Evolutionary conservation across 257 asterid species (phyloP).

Genomic region (Eustoma russellianum): DNA sequence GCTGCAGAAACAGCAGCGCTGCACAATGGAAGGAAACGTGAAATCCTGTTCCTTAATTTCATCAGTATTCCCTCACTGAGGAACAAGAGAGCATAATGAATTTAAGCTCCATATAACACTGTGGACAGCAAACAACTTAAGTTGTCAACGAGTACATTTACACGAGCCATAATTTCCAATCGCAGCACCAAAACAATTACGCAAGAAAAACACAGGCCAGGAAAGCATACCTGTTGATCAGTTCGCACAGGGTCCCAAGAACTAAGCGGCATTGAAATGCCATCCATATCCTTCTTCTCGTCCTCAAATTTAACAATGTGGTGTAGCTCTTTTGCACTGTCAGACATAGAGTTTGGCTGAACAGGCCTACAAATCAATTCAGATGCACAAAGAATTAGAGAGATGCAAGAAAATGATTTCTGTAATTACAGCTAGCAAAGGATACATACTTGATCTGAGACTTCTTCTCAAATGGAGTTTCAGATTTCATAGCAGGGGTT

Average conservation of each 20-base stretch:
- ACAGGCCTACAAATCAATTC: conserved; percentile 35
- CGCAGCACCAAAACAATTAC: neutral
- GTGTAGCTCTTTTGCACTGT: conserved; percentile 36
- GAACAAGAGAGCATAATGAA: too few relatives aligned
- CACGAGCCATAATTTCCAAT: too few relatives aligned
- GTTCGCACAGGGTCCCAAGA: conserved; percentile 35
- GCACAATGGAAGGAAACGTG: too few relatives aligned
- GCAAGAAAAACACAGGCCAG: conserved; percentile 5
- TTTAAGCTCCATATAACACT: too few relatives aligned
- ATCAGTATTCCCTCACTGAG: too few relatives aligned
- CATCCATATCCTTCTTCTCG: conserved; percentile 37
- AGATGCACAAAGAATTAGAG: conserved; percentile 9
- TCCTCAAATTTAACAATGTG: conserved; percentile 42
- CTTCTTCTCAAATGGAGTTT: conserved; percentile 27
- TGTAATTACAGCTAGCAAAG: conserved; percentile 3
- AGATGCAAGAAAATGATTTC: conserved; percentile 6
- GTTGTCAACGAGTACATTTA: neutral
- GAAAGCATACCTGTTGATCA: conserved; percentile 32
- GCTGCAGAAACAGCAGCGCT: too few relatives aligned
- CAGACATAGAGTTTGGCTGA: conserved; percentile 34
- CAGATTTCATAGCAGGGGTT: conserved; percentile 50
- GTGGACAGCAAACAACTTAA: too few relatives aligned
- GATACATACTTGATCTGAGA: conserved; percentile 39
- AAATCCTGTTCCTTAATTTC: too few relatives aligned
- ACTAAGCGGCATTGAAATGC: conserved; percentile 22